phyloP scores from a whole-genome alignment of 2,329 filamentous ascomycete genomes.

The Neodidymelliopsis sp. region DNA sequence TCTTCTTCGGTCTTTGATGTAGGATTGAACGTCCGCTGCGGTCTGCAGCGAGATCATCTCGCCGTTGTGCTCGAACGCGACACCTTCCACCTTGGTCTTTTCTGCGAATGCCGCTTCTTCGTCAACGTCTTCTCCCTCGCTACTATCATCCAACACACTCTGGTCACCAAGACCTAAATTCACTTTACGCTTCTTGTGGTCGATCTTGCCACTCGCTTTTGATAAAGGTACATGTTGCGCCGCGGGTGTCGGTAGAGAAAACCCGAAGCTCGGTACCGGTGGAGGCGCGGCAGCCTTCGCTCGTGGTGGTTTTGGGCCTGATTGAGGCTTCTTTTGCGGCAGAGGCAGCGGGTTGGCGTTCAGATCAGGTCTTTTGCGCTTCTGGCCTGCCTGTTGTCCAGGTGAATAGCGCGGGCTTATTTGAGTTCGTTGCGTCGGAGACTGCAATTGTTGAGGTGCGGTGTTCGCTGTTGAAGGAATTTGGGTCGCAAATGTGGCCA shows the following conservation, averaged over 20 bases:
- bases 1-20: conserved; percentile 80
- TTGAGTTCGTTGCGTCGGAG: conserved; percentile 16
- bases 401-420: conserved; percentile 22
- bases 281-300: conserved; percentile 45
- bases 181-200: conserved; percentile 74
- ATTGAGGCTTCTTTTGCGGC: conserved; percentile 21
- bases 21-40: conserved; percentile 75
- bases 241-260: conserved; percentile 34
- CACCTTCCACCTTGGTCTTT: conserved; percentile 59
- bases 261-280: conserved; percentile 48
- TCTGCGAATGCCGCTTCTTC: conserved; percentile 65
- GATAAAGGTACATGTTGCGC: conserved; percentile 11
- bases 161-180: conserved; percentile 75
- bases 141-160: conserved; percentile 57
- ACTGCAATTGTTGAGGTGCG: conserved; percentile 4
- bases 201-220: conserved; percentile 20
- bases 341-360: conserved; percentile 14
- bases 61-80: conserved; percentile 65
- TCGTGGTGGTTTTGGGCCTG: conserved; percentile 39
- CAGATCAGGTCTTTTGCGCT: conserved; percentile 38
- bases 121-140: conserved; percentile 73
- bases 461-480: conserved; percentile 20
- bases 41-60: conserved; percentile 61
- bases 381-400: conserved; percentile 34
- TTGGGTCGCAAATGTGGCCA: conserved; percentile 36